Percentiles rank a stretch among this genome's conserved stretches.
Conservation (phyloP, 495 filamentous ascomycete genomes). For the Halenospora varia region DNA sequence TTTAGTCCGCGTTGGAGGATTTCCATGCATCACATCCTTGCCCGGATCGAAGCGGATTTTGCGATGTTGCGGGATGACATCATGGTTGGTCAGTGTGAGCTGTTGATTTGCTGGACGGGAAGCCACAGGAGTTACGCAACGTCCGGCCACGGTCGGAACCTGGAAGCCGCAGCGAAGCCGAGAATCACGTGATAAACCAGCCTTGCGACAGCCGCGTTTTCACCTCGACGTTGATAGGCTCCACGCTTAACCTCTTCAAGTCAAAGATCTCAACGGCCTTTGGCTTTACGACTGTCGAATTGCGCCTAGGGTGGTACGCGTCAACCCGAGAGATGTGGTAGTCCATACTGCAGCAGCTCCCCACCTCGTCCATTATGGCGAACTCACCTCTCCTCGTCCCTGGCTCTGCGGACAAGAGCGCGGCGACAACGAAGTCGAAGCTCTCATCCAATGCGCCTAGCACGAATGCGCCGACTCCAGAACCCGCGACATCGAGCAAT, state of each 20-base stretch:
- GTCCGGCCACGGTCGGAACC: too few species aligned
- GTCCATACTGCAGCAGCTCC: background rate
- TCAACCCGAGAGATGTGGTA: background rate
- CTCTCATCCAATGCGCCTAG: slow-evolving; percentile 8
- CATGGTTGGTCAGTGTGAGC: too few species aligned
- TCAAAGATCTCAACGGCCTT: background rate
- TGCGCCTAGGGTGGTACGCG: too few species aligned
- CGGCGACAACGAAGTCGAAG: slow-evolving; percentile 5
- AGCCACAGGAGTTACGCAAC: too few species aligned
- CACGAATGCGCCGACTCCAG: slow-evolving; percentile 10
- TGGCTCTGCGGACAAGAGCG: slow-evolving; percentile 7
- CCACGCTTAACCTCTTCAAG: background rate
- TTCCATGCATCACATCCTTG: background rate
- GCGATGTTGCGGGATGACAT: background rate
- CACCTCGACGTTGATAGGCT: background rate
- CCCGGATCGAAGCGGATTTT: background rate
- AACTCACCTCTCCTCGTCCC: slow-evolving; percentile 23
- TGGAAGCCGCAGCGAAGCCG: too few species aligned
- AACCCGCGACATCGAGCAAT: slow-evolving; percentile 5
- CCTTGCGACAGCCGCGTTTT: background rate
- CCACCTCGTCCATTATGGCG: slow-evolving; percentile 14
- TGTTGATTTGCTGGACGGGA: too few species aligned
- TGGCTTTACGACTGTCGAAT: background rate
- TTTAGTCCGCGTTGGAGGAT: background rate
- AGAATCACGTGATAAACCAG: too few species aligned